Evolutionary conservation across 2,329 filamentous ascomycete species (phyloP), one percentile per base, ranked within the genome.

Genomic region (Chrysoporthe austroafricana): DNA sequence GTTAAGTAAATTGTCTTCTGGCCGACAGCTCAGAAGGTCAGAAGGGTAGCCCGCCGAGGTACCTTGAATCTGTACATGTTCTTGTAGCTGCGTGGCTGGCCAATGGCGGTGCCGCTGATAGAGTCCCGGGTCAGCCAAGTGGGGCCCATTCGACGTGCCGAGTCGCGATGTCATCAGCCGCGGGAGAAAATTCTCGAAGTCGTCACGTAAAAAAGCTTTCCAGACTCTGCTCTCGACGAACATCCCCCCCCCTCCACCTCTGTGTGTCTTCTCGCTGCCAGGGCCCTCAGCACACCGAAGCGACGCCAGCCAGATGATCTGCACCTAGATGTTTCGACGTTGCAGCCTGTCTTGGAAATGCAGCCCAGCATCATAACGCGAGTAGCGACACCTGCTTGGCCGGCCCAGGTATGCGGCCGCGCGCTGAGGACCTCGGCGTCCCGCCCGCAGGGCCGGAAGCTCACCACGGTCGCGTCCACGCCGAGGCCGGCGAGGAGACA

Each of bases 281-380:
- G 56, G 54, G 54, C 14, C 18, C 26, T 11, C 63, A 26, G 60
- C 21, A 48, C 42, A 16, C 11, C 16, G 36, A 6, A 60, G 48
- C 2, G 21, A 44, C 26, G n/a, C 18, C 42, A 39, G 36, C 39
- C 26, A 59, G 16, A n/a, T 26, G 21, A 61, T 43, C 34, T 32
- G 34, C 43, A 57, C 48, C 44, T 62, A 54, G 43, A 69, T 70
- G 69, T 39, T 62, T 62, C 62, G 46, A 43, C 32, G 57, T 62
- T 21, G 14, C 21, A 34, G 34, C 54, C 39, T 58, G 6, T 44
- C 70, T 34, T 3, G 68, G 71, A 71, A 61, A 79, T 79, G 77
- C 78, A 75, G 72, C 71, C 77, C 52, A 76, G 72, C 67, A 72
- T 79, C 64, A 65, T 79, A 39, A 73, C 76, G 50, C 78, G 77